These are phyloP conservation scores for Lentinula guzmanii DNA, from an alignment of 768 basidiomycete species.

Conservation along the genomic window DNA sequence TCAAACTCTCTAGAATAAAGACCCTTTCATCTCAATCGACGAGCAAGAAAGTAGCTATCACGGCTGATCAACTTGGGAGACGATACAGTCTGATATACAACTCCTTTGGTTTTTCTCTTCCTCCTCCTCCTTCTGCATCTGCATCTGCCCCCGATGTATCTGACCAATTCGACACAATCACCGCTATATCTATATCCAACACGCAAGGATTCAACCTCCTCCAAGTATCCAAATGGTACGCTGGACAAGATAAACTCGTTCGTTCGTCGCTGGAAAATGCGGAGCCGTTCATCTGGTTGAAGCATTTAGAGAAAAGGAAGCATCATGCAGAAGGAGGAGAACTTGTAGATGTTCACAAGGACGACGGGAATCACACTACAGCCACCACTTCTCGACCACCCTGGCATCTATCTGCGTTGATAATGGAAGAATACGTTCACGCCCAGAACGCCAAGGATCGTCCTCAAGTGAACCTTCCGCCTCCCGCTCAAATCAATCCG, in stretches of 20 bases:
- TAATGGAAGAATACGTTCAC: slow-evolving; percentile 60
- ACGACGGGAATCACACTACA: background rate
- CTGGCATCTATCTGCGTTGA: slow-evolving; percentile 64
- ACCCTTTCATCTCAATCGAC: slow-evolving; percentile 45
- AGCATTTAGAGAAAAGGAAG: slow-evolving; percentile 43
- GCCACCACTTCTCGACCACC: slow-evolving; percentile 27
- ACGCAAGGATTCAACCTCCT: slow-evolving; percentile 33
- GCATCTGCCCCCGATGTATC: background rate
- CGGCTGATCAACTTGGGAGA: slow-evolving; percentile 57
- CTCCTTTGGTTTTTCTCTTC: slow-evolving; percentile 22
- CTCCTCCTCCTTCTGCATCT: slow-evolving; percentile 15
- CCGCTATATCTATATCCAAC: background rate
- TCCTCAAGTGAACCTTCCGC: slow-evolving; percentile 12
- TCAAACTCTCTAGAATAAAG: slow-evolving; percentile 52
- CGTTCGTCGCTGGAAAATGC: slow-evolving; percentile 51
- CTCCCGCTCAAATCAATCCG: background rate
- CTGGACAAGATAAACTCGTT: slow-evolving; percentile 38
- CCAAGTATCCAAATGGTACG: slow-evolving; percentile 56
- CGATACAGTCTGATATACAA: slow-evolving; percentile 54
- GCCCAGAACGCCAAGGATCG: slow-evolving; percentile 21
- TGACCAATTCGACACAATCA: background rate
- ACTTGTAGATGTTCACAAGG: background rate
- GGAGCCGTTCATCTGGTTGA: slow-evolving; percentile 73
- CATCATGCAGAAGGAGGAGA: background rate
- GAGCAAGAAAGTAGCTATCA: slow-evolving; percentile 57